These are phyloP conservation scores for Leishmania tropica DNA, from an alignment of 208 protist species.

Conservation along the genomic window DNA sequence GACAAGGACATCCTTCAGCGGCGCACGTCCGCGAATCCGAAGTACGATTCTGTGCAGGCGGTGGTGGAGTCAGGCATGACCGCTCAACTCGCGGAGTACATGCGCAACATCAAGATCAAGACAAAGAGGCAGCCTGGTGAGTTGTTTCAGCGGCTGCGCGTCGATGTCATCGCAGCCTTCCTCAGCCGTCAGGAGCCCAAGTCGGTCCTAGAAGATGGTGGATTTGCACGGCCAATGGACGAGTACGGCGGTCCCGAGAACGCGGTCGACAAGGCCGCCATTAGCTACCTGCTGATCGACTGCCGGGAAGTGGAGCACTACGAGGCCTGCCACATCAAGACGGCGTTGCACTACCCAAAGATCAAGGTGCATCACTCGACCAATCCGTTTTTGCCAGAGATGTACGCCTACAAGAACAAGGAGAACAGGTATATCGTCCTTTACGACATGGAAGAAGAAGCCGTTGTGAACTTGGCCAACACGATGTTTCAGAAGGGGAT, in stretches of 20 bases:
- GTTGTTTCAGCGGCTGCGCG: slow-evolving; percentile 71
- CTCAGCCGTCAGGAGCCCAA: slow-evolving; percentile 37
- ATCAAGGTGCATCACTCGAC: slow-evolving; percentile 75
- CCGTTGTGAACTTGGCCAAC: slow-evolving; percentile 55
- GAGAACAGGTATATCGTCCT: slow-evolving; percentile 78
- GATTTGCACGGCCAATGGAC: slow-evolving; percentile 85
- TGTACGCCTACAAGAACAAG: slow-evolving; percentile 91
- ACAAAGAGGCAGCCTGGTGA: slow-evolving; percentile 68
- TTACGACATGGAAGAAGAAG: slow-evolving; percentile 90
- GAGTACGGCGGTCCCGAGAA: slow-evolving; percentile 59
- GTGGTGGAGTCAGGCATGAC: slow-evolving; percentile 90
- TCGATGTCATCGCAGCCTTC: slow-evolving; percentile 47
- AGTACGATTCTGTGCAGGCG: slow-evolving; percentile 68
- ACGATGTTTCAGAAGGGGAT: slow-evolving; percentile 86
- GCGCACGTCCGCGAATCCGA: slow-evolving; percentile 38
- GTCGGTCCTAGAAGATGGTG: slow-evolving; percentile 54
- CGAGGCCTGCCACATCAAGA: slow-evolving; percentile 75
- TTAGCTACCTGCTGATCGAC: slow-evolving; percentile 81
- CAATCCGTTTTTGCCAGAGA: slow-evolving; percentile 80
- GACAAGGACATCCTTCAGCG: slow-evolving; percentile 74
- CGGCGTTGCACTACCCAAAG: slow-evolving; percentile 83
- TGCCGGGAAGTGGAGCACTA: slow-evolving; percentile 79
- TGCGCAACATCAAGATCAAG: slow-evolving; percentile 45
- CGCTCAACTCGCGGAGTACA: slow-evolving; percentile 60
- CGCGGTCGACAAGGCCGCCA: slow-evolving; percentile 7